These are phyloP conservation scores for Lactifluus echinatus DNA, from an alignment of 768 basidiomycete genomes.

Conservation along the genomic window DNA sequence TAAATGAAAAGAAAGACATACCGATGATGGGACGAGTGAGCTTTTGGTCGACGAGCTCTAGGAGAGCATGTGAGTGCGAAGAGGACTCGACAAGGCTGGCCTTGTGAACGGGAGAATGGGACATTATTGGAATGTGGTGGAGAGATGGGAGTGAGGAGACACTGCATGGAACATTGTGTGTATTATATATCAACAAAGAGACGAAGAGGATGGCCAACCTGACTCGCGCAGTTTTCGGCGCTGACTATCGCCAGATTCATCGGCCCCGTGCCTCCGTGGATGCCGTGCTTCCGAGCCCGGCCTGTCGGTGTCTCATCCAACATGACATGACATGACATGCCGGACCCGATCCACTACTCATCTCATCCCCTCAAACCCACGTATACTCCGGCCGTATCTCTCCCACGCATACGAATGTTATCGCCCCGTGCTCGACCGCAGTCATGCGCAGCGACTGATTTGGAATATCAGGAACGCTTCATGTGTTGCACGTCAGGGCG, in stretches of 20 bases:
- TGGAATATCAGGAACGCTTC: background rate
- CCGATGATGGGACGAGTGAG: conserved; percentile 55
- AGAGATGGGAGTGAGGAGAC: conserved; percentile 3
- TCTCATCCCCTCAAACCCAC: background rate
- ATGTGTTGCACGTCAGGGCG: background rate
- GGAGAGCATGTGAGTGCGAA: conserved; percentile 53
- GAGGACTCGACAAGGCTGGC: conserved; percentile 56
- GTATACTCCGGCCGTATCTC: background rate
- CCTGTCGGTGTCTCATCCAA: background rate
- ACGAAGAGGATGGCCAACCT: too few species aligned
- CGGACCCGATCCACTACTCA: conserved; percentile 5
- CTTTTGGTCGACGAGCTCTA: conserved; percentile 61
- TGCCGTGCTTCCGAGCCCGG: conserved; percentile 1
- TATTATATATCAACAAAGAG: conserved; percentile 31
- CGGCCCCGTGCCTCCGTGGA: too few species aligned
- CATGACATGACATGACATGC: conserved; percentile 6
- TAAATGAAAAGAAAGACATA: conserved; percentile 29
- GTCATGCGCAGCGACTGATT: background rate
- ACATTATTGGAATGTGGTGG: conserved; percentile 16
- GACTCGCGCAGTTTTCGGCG: background rate
- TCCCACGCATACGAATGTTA: background rate
- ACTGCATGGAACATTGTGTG: conserved; percentile 2
- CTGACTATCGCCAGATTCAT: background rate
- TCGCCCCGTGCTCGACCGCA: background rate
- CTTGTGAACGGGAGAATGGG: conserved; percentile 33